Percentiles rank a stretch among this genome's conserved stretches.
These are phyloP conservation scores for Comarum palustre DNA, from an alignment of 306 rosid species.

Conservation along the genomic window DNA sequence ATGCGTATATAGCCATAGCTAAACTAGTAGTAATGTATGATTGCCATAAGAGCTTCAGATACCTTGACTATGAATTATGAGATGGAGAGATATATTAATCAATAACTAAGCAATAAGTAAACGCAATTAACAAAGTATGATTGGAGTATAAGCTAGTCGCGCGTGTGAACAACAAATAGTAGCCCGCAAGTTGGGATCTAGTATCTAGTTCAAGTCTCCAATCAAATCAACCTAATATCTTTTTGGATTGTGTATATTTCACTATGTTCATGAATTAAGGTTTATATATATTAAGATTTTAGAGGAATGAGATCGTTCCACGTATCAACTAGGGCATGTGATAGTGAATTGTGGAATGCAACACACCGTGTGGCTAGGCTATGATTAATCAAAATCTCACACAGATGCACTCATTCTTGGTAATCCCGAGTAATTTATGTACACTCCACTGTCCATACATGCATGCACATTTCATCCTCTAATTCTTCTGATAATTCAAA, in stretches of 20 bases:
- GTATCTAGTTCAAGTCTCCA: constrained; percentile 11
- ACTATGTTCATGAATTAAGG: background rate
- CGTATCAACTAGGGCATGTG: constrained; percentile 44
- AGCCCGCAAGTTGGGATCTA: constrained; percentile 26
- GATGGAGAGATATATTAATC: background rate
- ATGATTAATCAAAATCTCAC: constrained; percentile 11
- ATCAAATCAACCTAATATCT: background rate
- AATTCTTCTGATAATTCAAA: too few relatives aligned
- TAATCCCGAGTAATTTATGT: constrained; percentile 20
- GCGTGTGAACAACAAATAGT: constrained; percentile 7
- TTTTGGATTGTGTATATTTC: background rate
- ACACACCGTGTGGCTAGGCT: constrained; percentile 36
- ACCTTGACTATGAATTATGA: constrained; percentile 10
- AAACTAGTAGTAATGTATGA: background rate
- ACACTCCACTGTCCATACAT: constrained; percentile 6
- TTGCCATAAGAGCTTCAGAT: background rate
- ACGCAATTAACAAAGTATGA: background rate
- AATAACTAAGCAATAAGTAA: background rate
- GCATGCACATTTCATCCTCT: constrained; percentile 18
- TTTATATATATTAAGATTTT: background rate
- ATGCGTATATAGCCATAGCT: background rate
- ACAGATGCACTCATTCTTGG: background rate
- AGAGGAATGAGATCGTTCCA: constrained; percentile 32
- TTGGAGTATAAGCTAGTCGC: background rate
- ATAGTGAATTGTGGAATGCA: background rate